Evolutionary conservation across 2,329 filamentous ascomycete genomes (phyloP).

Genomic region (Pseudopyrenochaeta lycopersici): DNA sequence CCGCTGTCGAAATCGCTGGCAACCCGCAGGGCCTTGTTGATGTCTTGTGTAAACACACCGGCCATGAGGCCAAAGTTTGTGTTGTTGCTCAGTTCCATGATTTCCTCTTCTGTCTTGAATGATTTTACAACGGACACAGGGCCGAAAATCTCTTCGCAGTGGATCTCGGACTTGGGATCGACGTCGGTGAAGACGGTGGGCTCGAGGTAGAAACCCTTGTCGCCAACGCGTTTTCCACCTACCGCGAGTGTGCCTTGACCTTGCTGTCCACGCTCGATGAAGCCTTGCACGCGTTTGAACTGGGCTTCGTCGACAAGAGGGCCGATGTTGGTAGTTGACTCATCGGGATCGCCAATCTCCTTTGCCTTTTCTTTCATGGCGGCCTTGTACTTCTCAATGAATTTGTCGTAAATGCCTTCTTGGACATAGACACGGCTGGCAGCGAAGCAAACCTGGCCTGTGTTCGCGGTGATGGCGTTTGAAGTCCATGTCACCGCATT

Average conservation of each 20-base stretch:
- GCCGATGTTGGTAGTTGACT: conserved; percentile 41
- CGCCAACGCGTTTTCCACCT: conserved; percentile 43
- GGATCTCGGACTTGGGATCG: conserved; percentile 43
- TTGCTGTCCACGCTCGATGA: conserved; percentile 44
- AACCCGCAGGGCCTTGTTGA: conserved; percentile 46
- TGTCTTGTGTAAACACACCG: conserved; percentile 51
- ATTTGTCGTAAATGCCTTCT: conserved; percentile 49
- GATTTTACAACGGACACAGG: conserved; percentile 46
- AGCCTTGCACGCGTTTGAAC: conserved; percentile 46
- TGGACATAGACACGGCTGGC: conserved; percentile 51
- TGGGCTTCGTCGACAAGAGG: conserved; percentile 46
- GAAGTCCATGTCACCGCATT: conserved; percentile 49
- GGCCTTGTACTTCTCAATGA: conserved; percentile 47
- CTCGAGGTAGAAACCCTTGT: conserved; percentile 45
- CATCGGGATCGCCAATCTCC: conserved; percentile 43
- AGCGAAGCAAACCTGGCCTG: conserved; percentile 51
- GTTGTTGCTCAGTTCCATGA: conserved; percentile 49
- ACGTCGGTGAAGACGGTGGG: conserved; percentile 49
- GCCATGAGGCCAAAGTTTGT: conserved; percentile 51
- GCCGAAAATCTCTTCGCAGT: conserved; percentile 51
- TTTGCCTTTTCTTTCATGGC: conserved; percentile 42
- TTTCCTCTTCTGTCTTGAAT: conserved; percentile 52
- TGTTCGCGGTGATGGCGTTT: conserved; percentile 49
- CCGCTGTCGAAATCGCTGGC: conserved; percentile 45
- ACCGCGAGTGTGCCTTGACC: conserved; percentile 43